These are phyloP conservation scores for Rickenella mellea DNA, from an alignment of 768 basidiomycete species.

Conservation along the genomic window DNA sequence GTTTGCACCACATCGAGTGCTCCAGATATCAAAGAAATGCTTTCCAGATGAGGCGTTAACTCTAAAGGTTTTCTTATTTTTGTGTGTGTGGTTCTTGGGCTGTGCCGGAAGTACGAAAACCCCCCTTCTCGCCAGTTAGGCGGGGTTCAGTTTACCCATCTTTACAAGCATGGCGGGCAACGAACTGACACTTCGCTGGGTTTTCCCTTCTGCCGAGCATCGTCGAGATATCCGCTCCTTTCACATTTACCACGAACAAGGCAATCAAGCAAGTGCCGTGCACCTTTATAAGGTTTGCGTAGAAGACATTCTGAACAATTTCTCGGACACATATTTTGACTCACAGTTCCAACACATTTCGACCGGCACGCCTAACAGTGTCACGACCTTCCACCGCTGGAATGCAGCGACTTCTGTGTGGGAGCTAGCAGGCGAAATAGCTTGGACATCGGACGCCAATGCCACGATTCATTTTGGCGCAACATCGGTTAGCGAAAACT, in stretches of 20 bases:
- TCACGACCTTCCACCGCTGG: slow-evolving; percentile 39
- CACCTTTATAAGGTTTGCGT: neutral
- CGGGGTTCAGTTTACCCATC: too few relatives aligned
- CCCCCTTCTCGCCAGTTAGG: too few relatives aligned
- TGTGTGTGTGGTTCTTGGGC: too few relatives aligned
- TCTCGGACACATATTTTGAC: neutral
- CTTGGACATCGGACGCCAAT: slow-evolving; percentile 38
- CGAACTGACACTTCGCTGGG: neutral
- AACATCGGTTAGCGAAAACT: slow-evolving; percentile 27
- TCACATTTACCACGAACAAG: neutral
- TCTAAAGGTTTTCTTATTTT: too few relatives aligned
- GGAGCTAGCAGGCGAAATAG: slow-evolving; percentile 44
- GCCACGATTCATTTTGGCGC: slow-evolving; percentile 40
- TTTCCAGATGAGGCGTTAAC: too few relatives aligned
- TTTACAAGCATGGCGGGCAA: too few relatives aligned
- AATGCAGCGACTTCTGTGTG: slow-evolving; percentile 33
- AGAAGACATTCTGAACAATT: neutral
- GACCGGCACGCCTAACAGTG: slow-evolving; percentile 30
- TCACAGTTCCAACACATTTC: slow-evolving; percentile 6
- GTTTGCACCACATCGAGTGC: too few relatives aligned
- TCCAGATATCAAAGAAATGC: too few relatives aligned
- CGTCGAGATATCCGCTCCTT: neutral
- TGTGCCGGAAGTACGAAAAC: too few relatives aligned
- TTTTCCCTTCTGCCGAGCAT: neutral
- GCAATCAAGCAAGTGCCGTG: neutral